These are phyloP conservation scores for Strigomonas culicis DNA, from an alignment of 208 protist genomes.

Conservation along the genomic window DNA sequence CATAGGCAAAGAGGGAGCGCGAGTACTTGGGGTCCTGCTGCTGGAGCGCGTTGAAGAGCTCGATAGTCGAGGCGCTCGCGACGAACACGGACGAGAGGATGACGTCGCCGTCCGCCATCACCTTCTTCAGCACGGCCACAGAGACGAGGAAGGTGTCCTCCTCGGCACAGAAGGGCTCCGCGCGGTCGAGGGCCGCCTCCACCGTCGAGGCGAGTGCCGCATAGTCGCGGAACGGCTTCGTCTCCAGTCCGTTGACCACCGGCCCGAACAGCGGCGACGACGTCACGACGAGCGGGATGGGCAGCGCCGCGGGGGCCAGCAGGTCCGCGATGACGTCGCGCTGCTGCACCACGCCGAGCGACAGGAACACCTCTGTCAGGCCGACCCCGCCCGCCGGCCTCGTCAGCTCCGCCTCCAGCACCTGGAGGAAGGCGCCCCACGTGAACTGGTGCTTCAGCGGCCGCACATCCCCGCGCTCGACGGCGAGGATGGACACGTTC, in stretches of 20 bases:
- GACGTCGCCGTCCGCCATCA: conserved; percentile 36
- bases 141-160: conserved; percentile 33
- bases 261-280: conserved; percentile 56
- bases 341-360: conserved; percentile 46
- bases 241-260: conserved; percentile 19
- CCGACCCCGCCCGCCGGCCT: conserved; percentile 32
- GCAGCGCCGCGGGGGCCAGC: conserved; percentile 16
- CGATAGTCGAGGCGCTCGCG: conserved; percentile 10
- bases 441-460: background rate
- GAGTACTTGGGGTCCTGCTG: conserved; percentile 37
- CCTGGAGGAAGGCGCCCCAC: conserved; percentile 12
- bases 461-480: conserved; percentile 22
- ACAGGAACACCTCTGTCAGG: conserved; percentile 32
- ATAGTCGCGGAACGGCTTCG: conserved; percentile 15
- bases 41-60: conserved; percentile 26
- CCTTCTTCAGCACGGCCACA: conserved; percentile 41
- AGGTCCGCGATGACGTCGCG: conserved; percentile 50
- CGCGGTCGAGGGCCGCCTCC: conserved; percentile 20
- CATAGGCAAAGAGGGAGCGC: conserved; percentile 47
- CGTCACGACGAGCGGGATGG: conserved; percentile 30
- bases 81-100: conserved; percentile 38
- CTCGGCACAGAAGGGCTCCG: conserved; percentile 14
- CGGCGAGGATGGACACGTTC: conserved; percentile 41
- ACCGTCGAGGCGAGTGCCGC: conserved; percentile 20
- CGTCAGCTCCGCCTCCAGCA: conserved; percentile 29